These are phyloP conservation scores for Solanum chiquidenum DNA, from an alignment of 257 asterid genomes.

Conservation along the genomic window DNA sequence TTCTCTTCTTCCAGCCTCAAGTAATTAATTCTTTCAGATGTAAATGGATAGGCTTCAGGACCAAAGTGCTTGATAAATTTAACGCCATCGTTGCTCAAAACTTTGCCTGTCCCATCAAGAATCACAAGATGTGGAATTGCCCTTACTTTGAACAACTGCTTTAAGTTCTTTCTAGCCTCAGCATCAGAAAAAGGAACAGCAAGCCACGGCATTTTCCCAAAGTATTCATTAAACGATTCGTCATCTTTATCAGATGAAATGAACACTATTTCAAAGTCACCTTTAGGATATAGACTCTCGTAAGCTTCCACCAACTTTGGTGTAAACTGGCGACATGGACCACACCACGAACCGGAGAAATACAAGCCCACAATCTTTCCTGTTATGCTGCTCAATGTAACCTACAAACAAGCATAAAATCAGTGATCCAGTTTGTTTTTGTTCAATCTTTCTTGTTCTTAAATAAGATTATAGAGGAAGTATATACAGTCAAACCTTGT, in stretches of 20 bases:
- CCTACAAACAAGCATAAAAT: conserved; percentile 5
- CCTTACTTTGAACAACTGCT: conserved; percentile 16
- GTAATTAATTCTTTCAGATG: conserved; percentile 7
- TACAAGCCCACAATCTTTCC: conserved; percentile 13
- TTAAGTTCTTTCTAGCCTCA: conserved; percentile 4
- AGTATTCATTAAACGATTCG: conserved; percentile 15
- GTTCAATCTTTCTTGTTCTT: neutral
- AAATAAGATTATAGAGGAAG: neutral
- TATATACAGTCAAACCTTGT: neutral
- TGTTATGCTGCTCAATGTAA: neutral
- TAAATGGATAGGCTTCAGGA: conserved; percentile 17
- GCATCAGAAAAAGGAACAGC: conserved; percentile 21
- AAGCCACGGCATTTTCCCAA: conserved; percentile 29
- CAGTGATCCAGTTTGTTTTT: neutral
- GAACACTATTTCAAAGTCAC: conserved; percentile 20
- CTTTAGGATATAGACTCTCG: neutral
- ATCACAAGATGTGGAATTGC: conserved; percentile 23
- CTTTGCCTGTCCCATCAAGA: conserved; percentile 7
- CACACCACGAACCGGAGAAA: conserved; percentile 24
- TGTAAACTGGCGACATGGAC: conserved; percentile 23
- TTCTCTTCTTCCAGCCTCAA: conserved; percentile 13
- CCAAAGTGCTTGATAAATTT: conserved; percentile 6
- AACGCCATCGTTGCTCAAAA: conserved; percentile 13
- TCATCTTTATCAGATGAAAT: conserved; percentile 25
- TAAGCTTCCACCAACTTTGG: conserved; percentile 14